Base-by-base conservation (phyloP, 768 basidiomycete species). In the Zangia roseola region DNA sequence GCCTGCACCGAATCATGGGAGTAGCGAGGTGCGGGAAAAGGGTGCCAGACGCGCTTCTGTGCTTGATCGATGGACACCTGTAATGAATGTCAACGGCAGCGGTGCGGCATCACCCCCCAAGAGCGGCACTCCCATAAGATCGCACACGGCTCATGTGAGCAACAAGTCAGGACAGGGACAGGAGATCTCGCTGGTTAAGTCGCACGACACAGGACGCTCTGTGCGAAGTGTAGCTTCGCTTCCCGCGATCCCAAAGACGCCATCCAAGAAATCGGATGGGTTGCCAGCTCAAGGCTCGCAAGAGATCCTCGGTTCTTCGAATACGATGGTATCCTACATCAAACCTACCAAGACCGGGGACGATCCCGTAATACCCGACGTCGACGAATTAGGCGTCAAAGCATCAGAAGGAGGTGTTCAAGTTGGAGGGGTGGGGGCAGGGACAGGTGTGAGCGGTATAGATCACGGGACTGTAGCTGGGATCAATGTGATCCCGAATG, bases 321-420 rank as follows among this genome's bases (percentile, higher is more conserved):
- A 80, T n/a, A 91, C 88, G 12, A 74, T 87, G 74, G 77, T 89
- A 50, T 79, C 88, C 19, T 83, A 75, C 61, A 77, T 82, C 50
- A 77, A 77, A 37, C 71, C 79, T 13, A 58, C 62, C 45, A 76
- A 76, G 61, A 76, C 76, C 12, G 74, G 74, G 14, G 76, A 83
- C 37, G 62, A 69, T 56, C 68, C 74, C 30, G 44, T 60, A 55
- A 48, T 46, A 53, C 56, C 42, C 14, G 58, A 65, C 38, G 67
- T 68, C 23, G 70, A 75, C 39, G 77, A 78, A 59, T 50, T 75
- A 38, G 75, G 74, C 38, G 57, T 55, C 53, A 72, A 53, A 48
- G 73, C 76, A 30, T 37, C 47, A 19, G 78, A 79, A 49, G 80
- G 81, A 62, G 69, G 78, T 35, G 80, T 74, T 43, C 69, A 75